Percentiles rank a stretch among this genome's conserved stretches.
These are phyloP conservation scores for Alternaria metachromatica DNA, from an alignment of 2,329 filamentous ascomycete genomes.

Conservation along the genomic window DNA sequence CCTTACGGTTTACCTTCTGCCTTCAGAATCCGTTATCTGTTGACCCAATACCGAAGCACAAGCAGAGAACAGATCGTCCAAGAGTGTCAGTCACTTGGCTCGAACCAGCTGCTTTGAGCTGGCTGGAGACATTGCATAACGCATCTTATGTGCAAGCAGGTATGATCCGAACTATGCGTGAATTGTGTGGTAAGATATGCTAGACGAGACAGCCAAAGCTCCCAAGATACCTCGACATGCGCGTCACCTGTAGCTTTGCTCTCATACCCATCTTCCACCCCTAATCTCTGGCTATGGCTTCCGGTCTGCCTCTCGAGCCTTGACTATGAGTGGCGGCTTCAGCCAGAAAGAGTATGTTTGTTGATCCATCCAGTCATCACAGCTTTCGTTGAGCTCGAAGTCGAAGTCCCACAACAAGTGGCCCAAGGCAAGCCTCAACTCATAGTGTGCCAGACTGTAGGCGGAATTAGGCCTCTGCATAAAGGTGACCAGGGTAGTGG, in stretches of 20 bases:
- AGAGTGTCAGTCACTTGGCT: background rate
- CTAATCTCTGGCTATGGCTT: background rate
- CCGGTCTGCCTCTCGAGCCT: background rate
- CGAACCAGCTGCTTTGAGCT: background rate
- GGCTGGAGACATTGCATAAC: background rate
- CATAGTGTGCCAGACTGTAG: conserved; percentile 1
- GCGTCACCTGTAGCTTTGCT: background rate
- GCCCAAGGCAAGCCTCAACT: conserved; percentile 2
- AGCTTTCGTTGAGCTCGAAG: conserved; percentile 1
- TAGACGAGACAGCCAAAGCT: background rate
- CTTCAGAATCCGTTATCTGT: background rate
- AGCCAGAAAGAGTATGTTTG: conserved; percentile 5
- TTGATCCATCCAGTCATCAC: background rate
- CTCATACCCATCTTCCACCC: no score
- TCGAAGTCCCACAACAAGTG: conserved; percentile 2
- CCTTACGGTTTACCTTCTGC: background rate
- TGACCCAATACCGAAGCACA: background rate
- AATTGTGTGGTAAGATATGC: background rate
- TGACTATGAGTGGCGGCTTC: conserved; percentile 4
- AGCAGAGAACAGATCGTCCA: background rate
- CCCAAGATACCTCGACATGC: background rate
- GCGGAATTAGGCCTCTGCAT: background rate
- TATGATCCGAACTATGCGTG: background rate
- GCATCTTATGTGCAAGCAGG: background rate
- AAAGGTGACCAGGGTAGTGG: background rate